phyloP scores from a whole-genome alignment of 148 eudicot species.

The Fagopyrum homotropicum region DNA sequence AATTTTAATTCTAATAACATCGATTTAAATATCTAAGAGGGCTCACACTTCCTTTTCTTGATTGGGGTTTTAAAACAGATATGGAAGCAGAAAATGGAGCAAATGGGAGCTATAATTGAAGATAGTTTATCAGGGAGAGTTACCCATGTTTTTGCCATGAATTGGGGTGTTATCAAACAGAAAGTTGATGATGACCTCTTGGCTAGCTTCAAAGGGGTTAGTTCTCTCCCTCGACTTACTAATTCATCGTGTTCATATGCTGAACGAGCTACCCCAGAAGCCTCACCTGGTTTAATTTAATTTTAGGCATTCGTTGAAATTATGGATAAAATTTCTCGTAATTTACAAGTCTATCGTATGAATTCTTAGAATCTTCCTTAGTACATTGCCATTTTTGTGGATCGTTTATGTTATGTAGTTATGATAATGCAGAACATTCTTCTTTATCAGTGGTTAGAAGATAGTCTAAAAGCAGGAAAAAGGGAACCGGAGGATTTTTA shows the following conservation, averaged over 20 bases:
- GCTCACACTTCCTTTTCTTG: background rate
- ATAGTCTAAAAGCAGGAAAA: conserved; percentile 66
- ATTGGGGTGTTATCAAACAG: conserved; percentile 38
- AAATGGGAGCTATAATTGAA: conserved; percentile 80
- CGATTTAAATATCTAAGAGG: background rate
- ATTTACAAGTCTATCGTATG: background rate
- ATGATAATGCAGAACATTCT: conserved; percentile 46
- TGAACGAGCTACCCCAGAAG: background rate
- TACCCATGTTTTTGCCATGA: conserved; percentile 67
- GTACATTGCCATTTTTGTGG: background rate
- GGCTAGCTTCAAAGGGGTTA: conserved; percentile 51
- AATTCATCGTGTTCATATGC: background rate
- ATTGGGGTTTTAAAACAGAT: conserved; percentile 31
- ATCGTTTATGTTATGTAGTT: background rate
- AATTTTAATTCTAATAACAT: conserved; percentile 11
- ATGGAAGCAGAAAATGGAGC: conserved; percentile 78
- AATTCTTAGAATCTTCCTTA: background rate
- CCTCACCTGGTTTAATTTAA: background rate
- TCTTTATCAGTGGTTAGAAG: conserved; percentile 80
- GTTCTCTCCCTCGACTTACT: background rate
- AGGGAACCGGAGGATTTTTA: conserved; percentile 50
- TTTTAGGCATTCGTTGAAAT: background rate
- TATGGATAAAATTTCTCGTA: background rate
- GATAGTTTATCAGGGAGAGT: conserved; percentile 43
- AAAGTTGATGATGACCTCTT: conserved; percentile 40